Percentiles rank a stretch among this genome's conserved stretches.
Evolutionary conservation across 2,329 filamentous ascomycete species (phyloP).

Genomic region (Tolypocladium inflatum): DNA sequence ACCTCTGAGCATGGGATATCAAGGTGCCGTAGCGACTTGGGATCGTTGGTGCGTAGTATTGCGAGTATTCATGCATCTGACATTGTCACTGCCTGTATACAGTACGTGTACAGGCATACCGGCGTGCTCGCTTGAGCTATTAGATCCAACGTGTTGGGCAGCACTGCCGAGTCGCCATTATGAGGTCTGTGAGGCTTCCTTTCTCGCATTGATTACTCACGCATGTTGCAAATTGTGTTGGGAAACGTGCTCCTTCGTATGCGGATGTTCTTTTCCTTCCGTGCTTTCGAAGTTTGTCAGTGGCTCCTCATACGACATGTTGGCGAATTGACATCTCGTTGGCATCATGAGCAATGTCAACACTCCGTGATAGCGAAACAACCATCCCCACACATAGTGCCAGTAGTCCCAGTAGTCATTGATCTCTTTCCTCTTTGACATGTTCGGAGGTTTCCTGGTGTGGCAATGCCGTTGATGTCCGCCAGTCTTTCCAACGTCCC

Average conservation of each 20-base stretch:
- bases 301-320: no score
- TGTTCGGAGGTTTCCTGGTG: no score
- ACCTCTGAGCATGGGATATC: neutral
- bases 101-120: neutral
- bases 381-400: no score
- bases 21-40: neutral
- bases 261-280: neutral
- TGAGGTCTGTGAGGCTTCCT: neutral
- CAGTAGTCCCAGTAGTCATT: no score
- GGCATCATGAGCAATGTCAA: no score
- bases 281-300: no score
- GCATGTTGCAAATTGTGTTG: neutral
- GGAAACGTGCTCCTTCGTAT: neutral
- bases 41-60: neutral
- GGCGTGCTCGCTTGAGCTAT: neutral
- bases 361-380: no score
- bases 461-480: neutral
- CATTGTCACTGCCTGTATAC: neutral
- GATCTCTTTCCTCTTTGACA: no score
- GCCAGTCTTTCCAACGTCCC: neutral
- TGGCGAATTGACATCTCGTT: no score
- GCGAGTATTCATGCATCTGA: neutral
- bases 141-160: neutral
- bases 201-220: neutral
- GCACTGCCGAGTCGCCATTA: neutral